Evolutionary conservation across 2,329 filamentous ascomycete species (phyloP).

Genomic region (Elsinoe ampelina): DNA sequence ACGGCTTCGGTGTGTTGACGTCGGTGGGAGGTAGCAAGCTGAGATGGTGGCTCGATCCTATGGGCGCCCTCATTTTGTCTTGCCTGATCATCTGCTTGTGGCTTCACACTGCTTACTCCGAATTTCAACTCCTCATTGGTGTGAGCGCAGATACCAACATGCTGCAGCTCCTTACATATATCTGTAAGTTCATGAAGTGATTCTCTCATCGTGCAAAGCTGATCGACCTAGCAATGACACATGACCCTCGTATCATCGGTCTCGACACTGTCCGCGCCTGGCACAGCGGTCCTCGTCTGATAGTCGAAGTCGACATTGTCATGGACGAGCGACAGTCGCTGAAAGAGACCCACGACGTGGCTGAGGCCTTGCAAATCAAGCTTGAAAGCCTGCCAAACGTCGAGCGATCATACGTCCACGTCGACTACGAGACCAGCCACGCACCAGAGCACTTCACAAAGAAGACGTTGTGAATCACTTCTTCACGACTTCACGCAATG

Average conservation of each 20-base stretch:
- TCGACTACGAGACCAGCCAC: conserved; percentile 94
- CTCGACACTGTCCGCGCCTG: conserved; percentile 96
- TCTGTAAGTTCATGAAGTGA: too few relatives aligned
- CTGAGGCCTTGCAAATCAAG: conserved; percentile 89
- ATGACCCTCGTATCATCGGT: conserved; percentile 68
- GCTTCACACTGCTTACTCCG: conserved; percentile 73
- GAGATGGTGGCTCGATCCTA: conserved; percentile 86
- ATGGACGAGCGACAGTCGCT: conserved; percentile 71
- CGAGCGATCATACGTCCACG: conserved; percentile 90
- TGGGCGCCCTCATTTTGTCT: conserved; percentile 79
- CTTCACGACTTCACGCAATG: not conserved
- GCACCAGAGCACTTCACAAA: conserved; percentile 75
- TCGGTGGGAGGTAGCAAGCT: conserved; percentile 86
- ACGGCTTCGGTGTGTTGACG: conserved; percentile 75
- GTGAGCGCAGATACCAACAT: conserved; percentile 76
- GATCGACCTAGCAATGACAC: conserved; percentile 63
- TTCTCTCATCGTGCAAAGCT: too few relatives aligned
- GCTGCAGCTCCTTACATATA: conserved; percentile 91
- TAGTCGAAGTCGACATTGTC: conserved; percentile 93
- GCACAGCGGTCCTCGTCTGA: conserved; percentile 76
- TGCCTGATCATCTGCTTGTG: conserved; percentile 69
- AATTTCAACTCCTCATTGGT: conserved; percentile 87
- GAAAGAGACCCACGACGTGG: conserved; percentile 77
- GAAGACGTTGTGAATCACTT: conserved; percentile 32
- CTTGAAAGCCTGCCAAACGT: conserved; percentile 85